These are phyloP conservation scores for Hypoxylon lenormandii DNA, from an alignment of 495 filamentous ascomycete species.

Conservation along the genomic window DNA sequence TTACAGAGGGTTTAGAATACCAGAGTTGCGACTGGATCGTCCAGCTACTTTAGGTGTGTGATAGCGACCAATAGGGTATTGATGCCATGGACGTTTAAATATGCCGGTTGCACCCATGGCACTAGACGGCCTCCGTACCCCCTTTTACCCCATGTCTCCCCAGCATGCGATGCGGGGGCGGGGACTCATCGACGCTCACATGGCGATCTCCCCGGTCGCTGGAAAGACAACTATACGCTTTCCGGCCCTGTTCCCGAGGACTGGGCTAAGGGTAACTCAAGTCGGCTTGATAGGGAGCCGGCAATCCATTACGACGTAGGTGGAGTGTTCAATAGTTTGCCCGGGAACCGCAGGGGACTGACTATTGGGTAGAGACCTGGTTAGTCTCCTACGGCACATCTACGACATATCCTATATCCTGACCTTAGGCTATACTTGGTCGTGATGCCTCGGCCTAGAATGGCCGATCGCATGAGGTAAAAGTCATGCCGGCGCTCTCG, in stretches of 20 bases:
- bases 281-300: conserved; percentile 22
- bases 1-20: conserved; percentile 21
- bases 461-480: conserved; percentile 19
- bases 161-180: conserved; percentile 34
- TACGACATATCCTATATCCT: conserved; percentile 1
- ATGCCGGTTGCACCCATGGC: conserved; percentile 35
- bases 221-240: conserved; percentile 10
- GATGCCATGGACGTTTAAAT: conserved; percentile 33
- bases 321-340: conserved; percentile 33
- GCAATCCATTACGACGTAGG: conserved; percentile 8
- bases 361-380: conserved; percentile 26
- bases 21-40: conserved; percentile 26
- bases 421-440: conserved; percentile 43
- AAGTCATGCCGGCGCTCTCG: conserved; percentile 28
- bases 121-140: conserved; percentile 24
- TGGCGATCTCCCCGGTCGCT: conserved; percentile 22
- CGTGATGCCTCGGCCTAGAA: conserved; percentile 33
- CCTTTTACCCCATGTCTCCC: conserved; percentile 17
- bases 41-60: conserved; percentile 26
- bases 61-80: conserved; percentile 29
- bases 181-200: conserved; percentile 30
- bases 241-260: conserved; percentile 19
- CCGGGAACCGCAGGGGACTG: conserved; percentile 12
- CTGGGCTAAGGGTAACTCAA: conserved; percentile 15
- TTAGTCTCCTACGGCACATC: conserved; percentile 4